Evolutionary conservation across 2,329 filamentous ascomycete species (phyloP), one percentile per base, ranked within the genome.

Genomic region (Cladosporium colombiae): DNA sequence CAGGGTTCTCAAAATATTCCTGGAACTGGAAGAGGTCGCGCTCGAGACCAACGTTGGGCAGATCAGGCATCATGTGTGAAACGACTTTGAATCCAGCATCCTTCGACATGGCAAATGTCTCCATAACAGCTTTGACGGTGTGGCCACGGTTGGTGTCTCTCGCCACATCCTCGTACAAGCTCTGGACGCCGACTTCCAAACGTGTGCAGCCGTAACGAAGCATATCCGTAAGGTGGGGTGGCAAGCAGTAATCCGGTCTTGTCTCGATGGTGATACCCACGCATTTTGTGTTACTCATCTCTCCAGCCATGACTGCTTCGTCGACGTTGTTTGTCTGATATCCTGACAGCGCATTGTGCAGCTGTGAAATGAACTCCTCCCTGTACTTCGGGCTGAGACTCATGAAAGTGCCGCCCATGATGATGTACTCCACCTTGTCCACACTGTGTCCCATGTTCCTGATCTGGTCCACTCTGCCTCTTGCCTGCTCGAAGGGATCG

Each of bases 401-500:
- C 96, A 99, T 99, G 80, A 99, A 99, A 0, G 95, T 99, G 70
- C 95, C 95, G 67, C 95, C 95, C 95, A 99, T 99, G 77, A 99
- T 97, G 76, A 99, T 99, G 79, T 98, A 99, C 82, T 99, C 95
- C 27, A 99, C 95, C 79, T 99, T 99, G 81, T 99, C 95, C 57
- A 99, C 95, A 55, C 92, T 97, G 79, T 99, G 95, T 0, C 95
- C 95, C 0, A 99, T 85, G 1, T 92, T 91, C 78, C 96, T 96
- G 75, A 99, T 92, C 81, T 99, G 95, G 73, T 99, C 96, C 6
- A 99, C 94, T 71, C 95, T 88, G 50, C 95, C 95, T 77, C 95
- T 86, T 18, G 95, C 95, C 82, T 99, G 95, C 79, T 99, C 95
- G 73, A 97, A 99, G 0, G 95, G 95, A 75, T 99, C 96, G 76